Evolutionary conservation across 1,139 yeast species (phyloP).

Genomic region (Nakaseomyces sp.): DNA sequence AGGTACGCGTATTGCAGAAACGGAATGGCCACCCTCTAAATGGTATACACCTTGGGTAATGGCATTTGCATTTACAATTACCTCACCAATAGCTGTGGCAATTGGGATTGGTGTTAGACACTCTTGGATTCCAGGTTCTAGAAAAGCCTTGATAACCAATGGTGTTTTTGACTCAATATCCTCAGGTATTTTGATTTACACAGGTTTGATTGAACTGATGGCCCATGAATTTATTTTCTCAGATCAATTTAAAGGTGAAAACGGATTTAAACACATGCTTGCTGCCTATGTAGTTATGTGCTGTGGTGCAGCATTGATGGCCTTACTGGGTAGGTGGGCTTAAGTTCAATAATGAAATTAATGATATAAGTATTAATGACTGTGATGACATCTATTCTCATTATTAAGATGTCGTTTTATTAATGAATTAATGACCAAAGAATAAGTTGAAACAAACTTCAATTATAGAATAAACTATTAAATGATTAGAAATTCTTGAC

Average conservation of each 20-base stretch:
- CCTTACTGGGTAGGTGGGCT: constrained; percentile 79
- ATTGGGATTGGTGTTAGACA: constrained; percentile 75
- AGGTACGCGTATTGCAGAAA: constrained; percentile 72
- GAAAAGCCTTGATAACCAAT: constrained; percentile 55
- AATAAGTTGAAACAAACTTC: no score
- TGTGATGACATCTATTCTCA: background rate
- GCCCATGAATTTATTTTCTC: constrained; percentile 79
- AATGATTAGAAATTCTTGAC: no score
- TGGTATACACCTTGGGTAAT: constrained; percentile 48
- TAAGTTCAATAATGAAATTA: constrained; percentile 27
- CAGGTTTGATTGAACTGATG: constrained; percentile 77
- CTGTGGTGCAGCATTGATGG: constrained; percentile 74
- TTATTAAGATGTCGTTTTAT: background rate
- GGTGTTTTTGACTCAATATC: constrained; percentile 78
- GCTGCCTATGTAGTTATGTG: constrained; percentile 39
- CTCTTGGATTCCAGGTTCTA: constrained; percentile 55
- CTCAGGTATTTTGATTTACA: constrained; percentile 73
- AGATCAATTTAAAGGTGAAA: constrained; percentile 45
- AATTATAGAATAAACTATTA: no score
- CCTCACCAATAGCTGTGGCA: constrained; percentile 76
- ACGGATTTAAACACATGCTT: constrained; percentile 31
- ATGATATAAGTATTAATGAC: no score
- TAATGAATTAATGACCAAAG: background rate
- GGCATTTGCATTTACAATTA: constrained; percentile 51
- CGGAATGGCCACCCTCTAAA: constrained; percentile 47